Base-by-base conservation (phyloP, 495 filamentous ascomycete species). In the Friedmanniomyces simplex region DNA sequence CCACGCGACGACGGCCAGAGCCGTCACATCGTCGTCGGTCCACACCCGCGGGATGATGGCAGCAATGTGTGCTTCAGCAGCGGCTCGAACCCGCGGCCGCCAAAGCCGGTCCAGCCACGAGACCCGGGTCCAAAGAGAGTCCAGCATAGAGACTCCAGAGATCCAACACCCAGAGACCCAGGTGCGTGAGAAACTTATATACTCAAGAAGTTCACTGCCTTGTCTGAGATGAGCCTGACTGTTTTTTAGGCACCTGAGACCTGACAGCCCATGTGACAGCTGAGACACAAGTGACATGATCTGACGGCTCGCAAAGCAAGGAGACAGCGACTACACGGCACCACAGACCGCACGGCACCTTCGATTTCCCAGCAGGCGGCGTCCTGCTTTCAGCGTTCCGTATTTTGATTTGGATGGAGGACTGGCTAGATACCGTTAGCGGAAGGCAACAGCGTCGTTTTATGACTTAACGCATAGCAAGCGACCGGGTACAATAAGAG, bases 21-120 rank as follows among this genome's bases (percentile, higher is more conserved):
- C 8, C 46, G 46, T 13, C 36, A 30, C 16, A 5, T 54, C 39
- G 39, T 43, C 37, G 8, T 21, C 16, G 51, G 51, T 3, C 50
- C 50, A 18, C 54, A 57, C 28, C 54, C 54, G 12, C 24, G 54
- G 20, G 54, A 57, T 14, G 46, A 49, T 41, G 54, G 54, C 2
- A 49, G 43, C 54, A 49, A 57, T 20, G 25, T 42, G 3, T 57
- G 26, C 26, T 52, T 52, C 13, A 36, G 26, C 28, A 32, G 28
- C 50, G 41, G 41, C 41, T 45, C 41, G 14, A 45, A 18, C 14
- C 41, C 28, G 28, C 28, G 41, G 16, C 16, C 16, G 41, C 41
- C 41, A 3, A 45, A 45, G 41, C 41, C 41, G 14, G 41, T 45
- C 3, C 41, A 45, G 14, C 41, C 41, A 4, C 41, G 41, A 3